A percentile compares a stretch with the other conserved stretches of the same genome.
These are phyloP conservation scores for Solanum megistacrolobum DNA, from an alignment of 257 asterid species.

Conservation along the genomic window DNA sequence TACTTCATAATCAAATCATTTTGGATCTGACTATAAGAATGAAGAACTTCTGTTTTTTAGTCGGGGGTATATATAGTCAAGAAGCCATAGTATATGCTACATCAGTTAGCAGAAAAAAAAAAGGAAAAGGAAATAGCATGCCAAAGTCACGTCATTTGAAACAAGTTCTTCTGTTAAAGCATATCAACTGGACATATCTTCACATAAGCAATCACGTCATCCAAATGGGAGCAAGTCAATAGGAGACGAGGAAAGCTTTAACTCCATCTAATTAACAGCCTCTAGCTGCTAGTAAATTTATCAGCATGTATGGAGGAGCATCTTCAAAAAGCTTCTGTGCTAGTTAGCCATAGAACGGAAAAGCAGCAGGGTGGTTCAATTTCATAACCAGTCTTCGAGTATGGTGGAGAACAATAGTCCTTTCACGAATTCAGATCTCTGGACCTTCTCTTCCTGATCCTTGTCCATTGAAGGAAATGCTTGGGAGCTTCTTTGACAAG, in stretches of 20 bases:
- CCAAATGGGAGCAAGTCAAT: background rate
- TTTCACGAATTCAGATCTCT: slow-evolving; percentile 17
- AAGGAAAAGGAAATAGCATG: background rate
- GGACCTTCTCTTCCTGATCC: slow-evolving; percentile 19
- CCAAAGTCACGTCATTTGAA: background rate
- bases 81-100: background rate
- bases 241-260: background rate
- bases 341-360: background rate
- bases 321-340: background rate
- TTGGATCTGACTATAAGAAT: background rate
- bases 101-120: background rate
- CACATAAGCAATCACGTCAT: background rate
- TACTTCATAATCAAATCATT: background rate
- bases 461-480: slow-evolving; percentile 7
- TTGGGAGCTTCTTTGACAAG: slow-evolving; percentile 5
- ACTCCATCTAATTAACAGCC: background rate
- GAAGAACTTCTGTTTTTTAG: background rate
- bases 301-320: background rate
- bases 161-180: background rate
- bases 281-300: background rate
- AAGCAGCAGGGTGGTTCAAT: background rate
- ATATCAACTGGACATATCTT: background rate
- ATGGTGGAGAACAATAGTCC: slow-evolving; percentile 24
- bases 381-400: slow-evolving; percentile 12
- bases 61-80: background rate